phyloP scores from a whole-genome alignment of 768 basidiomycete species.

The Naematelia aurantialba region DNA sequence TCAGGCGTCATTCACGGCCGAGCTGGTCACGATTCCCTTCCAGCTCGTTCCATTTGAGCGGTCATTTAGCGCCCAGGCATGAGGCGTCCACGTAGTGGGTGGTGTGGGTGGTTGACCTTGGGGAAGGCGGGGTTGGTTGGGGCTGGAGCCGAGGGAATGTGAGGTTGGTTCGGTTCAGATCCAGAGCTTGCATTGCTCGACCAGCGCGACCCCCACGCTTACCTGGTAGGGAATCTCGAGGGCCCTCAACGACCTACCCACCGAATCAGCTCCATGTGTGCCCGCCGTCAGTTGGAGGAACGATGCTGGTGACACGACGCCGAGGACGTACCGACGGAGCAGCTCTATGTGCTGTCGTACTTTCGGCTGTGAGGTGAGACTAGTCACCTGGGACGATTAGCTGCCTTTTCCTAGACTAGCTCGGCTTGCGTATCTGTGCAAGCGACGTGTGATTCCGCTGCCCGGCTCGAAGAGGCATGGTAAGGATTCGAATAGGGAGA shows the following conservation, averaged over 20 bases:
- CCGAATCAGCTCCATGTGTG: background rate
- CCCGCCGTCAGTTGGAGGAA: background rate
- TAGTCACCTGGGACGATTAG: conserved; percentile 22
- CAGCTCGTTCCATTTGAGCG: too few species aligned
- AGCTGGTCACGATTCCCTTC: too few species aligned
- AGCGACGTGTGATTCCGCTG: too few species aligned
- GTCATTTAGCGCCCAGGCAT: too few species aligned
- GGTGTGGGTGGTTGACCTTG: too few species aligned
- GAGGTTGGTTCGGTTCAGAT: background rate
- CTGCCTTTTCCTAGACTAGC: background rate
- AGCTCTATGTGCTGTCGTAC: conserved; percentile 40
- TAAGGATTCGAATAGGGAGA: too few species aligned
- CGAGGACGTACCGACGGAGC: conserved; percentile 30
- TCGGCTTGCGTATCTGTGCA: background rate
- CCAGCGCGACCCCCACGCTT: too few species aligned
- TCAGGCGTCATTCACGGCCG: background rate
- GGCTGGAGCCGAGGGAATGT: background rate
- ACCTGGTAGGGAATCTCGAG: conserved; percentile 44
- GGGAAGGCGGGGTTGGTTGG: too few species aligned
- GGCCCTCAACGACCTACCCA: conserved; percentile 29
- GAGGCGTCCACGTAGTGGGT: too few species aligned
- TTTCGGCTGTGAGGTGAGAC: conserved; percentile 39
- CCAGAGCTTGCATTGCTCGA: background rate
- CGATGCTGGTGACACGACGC: background rate
- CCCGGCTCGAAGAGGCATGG: too few species aligned